Percentiles rank a stretch among this genome's conserved stretches.
phyloP scores from a whole-genome alignment of 1,284 basidiomycete genomes.

The Mrakiaceae sp. region DNA sequence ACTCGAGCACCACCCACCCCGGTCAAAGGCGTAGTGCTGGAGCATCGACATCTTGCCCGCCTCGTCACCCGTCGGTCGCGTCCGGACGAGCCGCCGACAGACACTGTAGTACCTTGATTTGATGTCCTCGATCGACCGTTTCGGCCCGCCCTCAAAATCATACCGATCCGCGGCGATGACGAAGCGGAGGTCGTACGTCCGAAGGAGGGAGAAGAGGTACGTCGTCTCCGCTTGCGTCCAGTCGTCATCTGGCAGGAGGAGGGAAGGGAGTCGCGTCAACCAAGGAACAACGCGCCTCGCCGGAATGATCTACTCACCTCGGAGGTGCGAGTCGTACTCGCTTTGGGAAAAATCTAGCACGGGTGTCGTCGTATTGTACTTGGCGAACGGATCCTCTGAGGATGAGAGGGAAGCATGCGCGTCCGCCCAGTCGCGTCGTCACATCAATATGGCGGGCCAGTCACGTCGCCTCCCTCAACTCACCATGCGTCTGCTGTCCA shows the following conservation, averaged over 20 bases:
- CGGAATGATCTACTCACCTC: slow-evolving; percentile 42
- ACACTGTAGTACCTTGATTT: slow-evolving; percentile 92
- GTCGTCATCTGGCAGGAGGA: slow-evolving; percentile 49
- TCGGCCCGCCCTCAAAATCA: slow-evolving; percentile 36
- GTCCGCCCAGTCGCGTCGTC: neutral
- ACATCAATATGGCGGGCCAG: neutral
- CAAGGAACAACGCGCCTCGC: no score
- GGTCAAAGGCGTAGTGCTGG: slow-evolving; percentile 69
- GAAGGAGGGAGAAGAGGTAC: slow-evolving; percentile 73
- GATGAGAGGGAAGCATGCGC: slow-evolving; percentile 13
- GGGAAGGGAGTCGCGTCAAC: neutral
- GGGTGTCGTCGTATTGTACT: slow-evolving; percentile 61
- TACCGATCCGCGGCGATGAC: slow-evolving; percentile 86
- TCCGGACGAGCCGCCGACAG: slow-evolving; percentile 75
- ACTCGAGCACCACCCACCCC: slow-evolving; percentile 42
- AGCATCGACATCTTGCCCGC: slow-evolving; percentile 53
- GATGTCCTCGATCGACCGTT: slow-evolving; percentile 71
- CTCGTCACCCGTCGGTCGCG: slow-evolving; percentile 67
- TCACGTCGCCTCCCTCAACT: neutral
- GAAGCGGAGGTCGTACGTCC: slow-evolving; percentile 80
- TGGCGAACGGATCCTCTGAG: slow-evolving; percentile 50
- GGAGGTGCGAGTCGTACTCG: slow-evolving; percentile 72
- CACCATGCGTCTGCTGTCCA: neutral
- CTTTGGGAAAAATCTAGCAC: slow-evolving; percentile 76
- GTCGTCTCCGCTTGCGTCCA: slow-evolving; percentile 95